Base-by-base conservation (phyloP, 176 grass and related monocot genomes). In the Aegilops longissima region DNA sequence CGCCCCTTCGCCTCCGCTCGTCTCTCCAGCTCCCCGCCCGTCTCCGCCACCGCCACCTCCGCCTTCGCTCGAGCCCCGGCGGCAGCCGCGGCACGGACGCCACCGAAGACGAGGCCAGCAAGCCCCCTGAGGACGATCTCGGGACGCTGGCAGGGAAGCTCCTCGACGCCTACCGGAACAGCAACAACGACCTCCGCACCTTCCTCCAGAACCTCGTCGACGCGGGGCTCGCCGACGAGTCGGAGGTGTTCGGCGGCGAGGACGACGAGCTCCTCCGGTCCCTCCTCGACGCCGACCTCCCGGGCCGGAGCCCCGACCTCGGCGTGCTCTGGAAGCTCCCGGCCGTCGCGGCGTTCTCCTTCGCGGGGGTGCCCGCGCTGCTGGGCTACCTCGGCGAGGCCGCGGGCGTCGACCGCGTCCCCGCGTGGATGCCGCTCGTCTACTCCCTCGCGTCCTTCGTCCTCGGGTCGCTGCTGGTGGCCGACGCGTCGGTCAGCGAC, bases 351-450 rank as follows among this genome's bases (percentile, higher is more conserved):
- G 72, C 6, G 6, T 3, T 52, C 64, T 86, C 88, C 52, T 86
- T 83, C 73, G 80, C 66, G 5, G 84, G 73, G 5, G 84, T 83
- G 72, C 89, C 88, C 30, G 65, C 79, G 88, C 84, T 90, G 84
- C 79, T 86, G n/a, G 52, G 84, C n/a, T 82, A 23, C 78, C 88
- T 90, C 24, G 83, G 78, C 71, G 88, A 85, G 2, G 88, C 88
- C 14, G 78, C 88, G 21, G 78, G 83, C 49, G 70, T 73, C 21
- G 88, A 64, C 49, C 79, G 31, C 79, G 78, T 86, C 7, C 88
- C 88, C 20, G 84, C 71, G n/a, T 90, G 79, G 88, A 90, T 90
- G 84, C 84, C 79, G 52, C 88, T 82, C 49, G 88, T 77, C 79
- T 86, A 78, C 88, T 90, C 79, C 63, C 63, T 78, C 73, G 64